Evolutionary conservation across 2,329 filamentous ascomycete species (phyloP), one percentile per base, ranked within the genome.

Genomic region (Aspergillus tubingensis): DNA sequence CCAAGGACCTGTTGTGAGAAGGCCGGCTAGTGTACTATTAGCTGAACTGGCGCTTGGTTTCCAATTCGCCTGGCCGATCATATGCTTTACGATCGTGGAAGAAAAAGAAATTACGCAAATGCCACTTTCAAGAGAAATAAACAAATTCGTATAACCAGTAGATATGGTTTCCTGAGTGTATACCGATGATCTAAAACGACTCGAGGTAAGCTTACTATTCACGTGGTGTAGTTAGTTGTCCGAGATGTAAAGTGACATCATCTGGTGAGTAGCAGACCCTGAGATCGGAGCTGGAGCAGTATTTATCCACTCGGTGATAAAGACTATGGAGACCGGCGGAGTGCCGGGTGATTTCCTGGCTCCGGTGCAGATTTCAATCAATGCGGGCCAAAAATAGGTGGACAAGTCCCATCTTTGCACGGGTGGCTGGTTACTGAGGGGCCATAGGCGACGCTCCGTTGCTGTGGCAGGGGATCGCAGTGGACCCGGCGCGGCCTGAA

Each of bases 401-500:
- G 25, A 44, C 19, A 51, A 47, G 56, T 30, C 13, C 21, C 57
- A 25, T 54, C 21, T 48, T 52, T 32, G 7, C 51, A 57, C 21
- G 59, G 60, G 59, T 54, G 65, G 65, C 60, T 65, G 64, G 62
- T 53, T 44, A 49, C 21, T 51, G 41, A 49, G 41, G 36, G 48
- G 32, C 27, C 59, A 41, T 50, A n/a, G 54, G 55, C 43, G 50
- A 58, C 52, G 39, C 52, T 55, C 64, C 57, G 72, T 74, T 75
- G 73, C 73, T 73, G 67, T 72, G 72, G 72, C 72, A 74, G 68
- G 67, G 59, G 67, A 68, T 67, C 54, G 54, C 30, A 58, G 72
- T 72, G 72, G 72, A 68, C 69, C 71, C 64, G 67, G 54, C 52
- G 61, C 59, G 64, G 65, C 64, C 61, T 59, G 61, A 59, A 58